Base-by-base conservation (phyloP, 2,329 filamentous ascomycete genomes). In the Domatiomyces catenatus region DNA sequence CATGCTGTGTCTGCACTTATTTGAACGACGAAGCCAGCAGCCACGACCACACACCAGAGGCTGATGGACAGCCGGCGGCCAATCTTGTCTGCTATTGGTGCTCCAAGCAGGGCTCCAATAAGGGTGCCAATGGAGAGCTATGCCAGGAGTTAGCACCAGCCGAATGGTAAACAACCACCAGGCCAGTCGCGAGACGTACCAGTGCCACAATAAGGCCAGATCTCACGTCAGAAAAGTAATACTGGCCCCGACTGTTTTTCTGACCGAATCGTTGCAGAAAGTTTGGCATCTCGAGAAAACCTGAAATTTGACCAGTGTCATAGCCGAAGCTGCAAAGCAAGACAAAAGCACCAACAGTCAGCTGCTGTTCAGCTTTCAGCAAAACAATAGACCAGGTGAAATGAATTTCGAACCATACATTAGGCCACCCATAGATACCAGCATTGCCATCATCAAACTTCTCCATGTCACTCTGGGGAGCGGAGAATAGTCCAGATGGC, bases 381-480 rank as follows among this genome's bases (percentile, higher is more conserved):
- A 39, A 39, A 5, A 39, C 10, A 8, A 39, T 39, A 5, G 10
- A 8, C 17, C 20, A 8, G 5, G 6, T 19, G 42, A 32, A 48
- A 36, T 19, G 18, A 15, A n/a, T n/a, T n/a, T 12, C 15, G 36
- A 32, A 48, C 52, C 52, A 42, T 46, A 57, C 53, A 67, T 61
- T 47, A 70, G 64, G 1, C 68, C 68, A 18, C 68, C 68, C 66
- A 70, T 70, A 1, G 68, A 70, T 19, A 69, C 65, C 6, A 70
- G 63, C n/a, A 68, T 54, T 17, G 64, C 67, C 67, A 71, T 67
- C 26, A 63, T 42, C 15, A 66, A 56, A 17, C 66, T 63, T 17
- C 65, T 62, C 46, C 63, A 48, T 12, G 67, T 70, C 20, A 70
- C 47, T 20, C 57, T 51, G 3, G 39, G 50, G 8, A 58, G 52